Base-by-base conservation (phyloP, 257 asterid genomes). In the Primulina tabacum region DNA sequence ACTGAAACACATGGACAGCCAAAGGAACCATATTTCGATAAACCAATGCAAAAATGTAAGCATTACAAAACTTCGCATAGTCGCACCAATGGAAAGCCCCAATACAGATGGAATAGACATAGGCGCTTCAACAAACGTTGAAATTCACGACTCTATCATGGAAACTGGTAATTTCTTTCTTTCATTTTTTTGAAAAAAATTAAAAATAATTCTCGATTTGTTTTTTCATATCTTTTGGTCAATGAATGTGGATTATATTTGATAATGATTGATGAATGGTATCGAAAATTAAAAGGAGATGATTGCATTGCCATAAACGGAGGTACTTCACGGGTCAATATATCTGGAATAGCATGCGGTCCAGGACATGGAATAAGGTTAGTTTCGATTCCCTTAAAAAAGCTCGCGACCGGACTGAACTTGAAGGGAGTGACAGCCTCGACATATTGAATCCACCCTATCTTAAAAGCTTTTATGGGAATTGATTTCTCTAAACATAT, bases 331-430 rank as follows among this genome's bases (percentile, higher is more conserved):
- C 58, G 78, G 30, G 75, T 83, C 32, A 10, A 17, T 37, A 78
- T 86, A 65, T 77, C 85, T 58, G 64, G 77, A 26, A 74, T 86
- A 64, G 14, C 29, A 40, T 86, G 92, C 58, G 87, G 92, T 56
- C 92, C 87, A 2, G 87, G 89, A 64, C 87, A 86, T 67, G 87
- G 89, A 67, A 83, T 83, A 79, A 83, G 92, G 92, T 86, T 0
- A 50, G 34, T 58, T 52, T 33, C 38, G 14, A 18, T 35, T 65
- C 17, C 6, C 7, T 35, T 35, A 1, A 35, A n/a, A 7, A 35
- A 38, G 4, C 50, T 11, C 50, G 50, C 29, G 29, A 28, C 29
- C 29, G 2, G 2, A 2, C 29, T 28, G 2, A 28, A 28, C 2
- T 28, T 28, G 29, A 6, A 33, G 43, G 43, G 11, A 21, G 43